A percentile compares a stretch with the other conserved stretches of the same genome.
Conservation (phyloP, 1,284 basidiomycete species). For the Boletus hoseneyae region DNA sequence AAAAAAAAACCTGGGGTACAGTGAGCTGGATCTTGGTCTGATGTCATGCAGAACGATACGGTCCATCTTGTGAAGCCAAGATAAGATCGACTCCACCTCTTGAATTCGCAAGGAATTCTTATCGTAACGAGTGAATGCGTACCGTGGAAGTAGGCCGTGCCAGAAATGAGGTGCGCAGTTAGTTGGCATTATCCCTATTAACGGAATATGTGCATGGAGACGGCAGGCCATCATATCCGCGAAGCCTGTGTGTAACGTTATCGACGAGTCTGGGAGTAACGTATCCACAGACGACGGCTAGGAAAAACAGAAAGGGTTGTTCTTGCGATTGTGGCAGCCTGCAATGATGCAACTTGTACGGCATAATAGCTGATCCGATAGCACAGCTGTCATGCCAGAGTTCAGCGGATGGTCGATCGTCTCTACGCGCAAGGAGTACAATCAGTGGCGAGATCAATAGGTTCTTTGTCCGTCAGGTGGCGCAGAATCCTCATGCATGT, state of each 20-base stretch:
- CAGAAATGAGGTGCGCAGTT: no score
- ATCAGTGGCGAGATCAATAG: no score
- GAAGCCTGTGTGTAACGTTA: not conserved
- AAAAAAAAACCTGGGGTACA: no score
- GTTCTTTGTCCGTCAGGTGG: no score
- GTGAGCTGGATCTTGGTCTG: not conserved
- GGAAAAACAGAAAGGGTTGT: no score
- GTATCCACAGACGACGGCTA: no score
- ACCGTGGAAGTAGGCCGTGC: not conserved
- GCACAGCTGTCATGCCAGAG: no score
- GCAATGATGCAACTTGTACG: no score
- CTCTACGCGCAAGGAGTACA: no score
- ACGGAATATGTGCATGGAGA: not conserved
- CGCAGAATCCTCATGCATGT: conserved; percentile 14
- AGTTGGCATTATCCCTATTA: not conserved
- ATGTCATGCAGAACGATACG: not conserved
- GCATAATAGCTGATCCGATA: no score
- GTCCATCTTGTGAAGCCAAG: not conserved
- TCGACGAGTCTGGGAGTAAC: not conserved
- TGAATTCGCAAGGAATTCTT: not conserved
- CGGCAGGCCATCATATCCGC: not conserved
- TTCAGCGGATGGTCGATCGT: no score
- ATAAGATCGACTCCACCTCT: conserved; percentile 6
- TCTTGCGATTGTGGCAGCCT: not conserved
- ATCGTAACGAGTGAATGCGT: not conserved